Evolutionary conservation across 2,329 filamentous ascomycete genomes (phyloP).

Genomic region (Ophiostoma quercus): DNA sequence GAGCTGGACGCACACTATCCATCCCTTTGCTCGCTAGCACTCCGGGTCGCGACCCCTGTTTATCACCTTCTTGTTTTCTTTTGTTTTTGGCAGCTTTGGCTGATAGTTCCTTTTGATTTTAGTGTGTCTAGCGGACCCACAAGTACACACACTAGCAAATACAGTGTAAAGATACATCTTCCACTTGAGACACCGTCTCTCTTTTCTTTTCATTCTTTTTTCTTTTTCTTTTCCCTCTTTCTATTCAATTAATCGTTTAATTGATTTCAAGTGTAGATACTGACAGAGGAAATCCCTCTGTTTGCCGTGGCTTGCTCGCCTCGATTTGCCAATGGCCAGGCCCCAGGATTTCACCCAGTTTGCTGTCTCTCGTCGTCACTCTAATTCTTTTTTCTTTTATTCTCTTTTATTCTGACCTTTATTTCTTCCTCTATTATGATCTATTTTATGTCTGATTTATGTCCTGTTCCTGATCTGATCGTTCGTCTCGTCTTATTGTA

Average conservation of each 20-base stretch:
- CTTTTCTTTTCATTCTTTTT: slow-evolving; percentile 13
- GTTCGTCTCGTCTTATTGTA: slow-evolving; percentile 5
- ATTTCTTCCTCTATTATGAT: too few species aligned
- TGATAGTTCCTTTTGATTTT: not conserved
- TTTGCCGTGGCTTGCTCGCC: not conserved
- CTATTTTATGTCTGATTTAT: not conserved
- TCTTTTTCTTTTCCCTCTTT: not conserved
- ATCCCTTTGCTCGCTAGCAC: not conserved
- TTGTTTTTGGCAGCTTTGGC: not conserved
- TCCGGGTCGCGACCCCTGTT: slow-evolving; percentile 12
- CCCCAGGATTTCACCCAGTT: slow-evolving; percentile 8
- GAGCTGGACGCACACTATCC: slow-evolving; percentile 9
- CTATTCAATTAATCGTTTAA: not conserved
- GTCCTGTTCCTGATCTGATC: slow-evolving; percentile 1
- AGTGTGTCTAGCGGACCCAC: not conserved
- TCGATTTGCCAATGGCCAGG: slow-evolving; percentile 1
- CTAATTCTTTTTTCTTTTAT: slow-evolving; percentile 11
- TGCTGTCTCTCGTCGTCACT: slow-evolving; percentile 6
- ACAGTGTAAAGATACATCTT: not conserved
- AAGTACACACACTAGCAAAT: not conserved
- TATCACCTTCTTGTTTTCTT: not conserved
- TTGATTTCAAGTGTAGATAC: not conserved
- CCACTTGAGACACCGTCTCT: not conserved
- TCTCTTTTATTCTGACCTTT: not conserved
- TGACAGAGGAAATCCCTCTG: not conserved